Percentiles rank a stretch among this genome's conserved stretches.
Evolutionary conservation across 2,329 filamentous ascomycete species (phyloP).

Genomic region (Aspergillus sp.): DNA sequence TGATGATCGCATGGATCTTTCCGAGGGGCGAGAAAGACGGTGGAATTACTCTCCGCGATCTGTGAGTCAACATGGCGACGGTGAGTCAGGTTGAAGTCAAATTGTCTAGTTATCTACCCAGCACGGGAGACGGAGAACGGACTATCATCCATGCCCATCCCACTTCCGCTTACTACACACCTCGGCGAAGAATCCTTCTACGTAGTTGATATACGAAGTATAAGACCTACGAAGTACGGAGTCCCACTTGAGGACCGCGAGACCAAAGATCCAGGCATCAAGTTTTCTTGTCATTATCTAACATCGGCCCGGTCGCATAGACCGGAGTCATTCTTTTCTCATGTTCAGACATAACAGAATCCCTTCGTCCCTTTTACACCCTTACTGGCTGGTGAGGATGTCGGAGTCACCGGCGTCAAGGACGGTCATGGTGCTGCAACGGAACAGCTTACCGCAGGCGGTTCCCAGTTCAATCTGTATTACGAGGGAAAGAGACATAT

Average conservation of each 20-base stretch:
- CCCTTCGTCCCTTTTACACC: slow-evolving; percentile 13
- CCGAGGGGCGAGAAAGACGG: not conserved
- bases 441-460: slow-evolving; percentile 98
- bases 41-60: not conserved
- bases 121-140: too few species aligned
- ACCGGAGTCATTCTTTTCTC: slow-evolving; percentile 2
- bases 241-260: not conserved
- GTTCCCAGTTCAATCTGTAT: slow-evolving; percentile 94
- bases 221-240: not conserved
- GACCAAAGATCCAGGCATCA: not conserved
- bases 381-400: slow-evolving; percentile 65
- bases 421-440: slow-evolving; percentile 95
- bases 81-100: too few species aligned
- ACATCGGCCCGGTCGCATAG: slow-evolving; percentile 4
- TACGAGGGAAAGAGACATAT: slow-evolving; percentile 28
- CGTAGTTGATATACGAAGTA: too few species aligned
- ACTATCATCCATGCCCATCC: too few species aligned
- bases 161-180: too few species aligned
- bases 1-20: too few species aligned
- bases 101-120: too few species aligned
- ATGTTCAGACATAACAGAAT: slow-evolving; percentile 24
- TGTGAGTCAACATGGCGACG: not conserved
- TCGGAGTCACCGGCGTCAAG: slow-evolving; percentile 98
- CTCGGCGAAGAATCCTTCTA: too few species aligned
- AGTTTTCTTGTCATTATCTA: slow-evolving; percentile 25